A percentile compares a stretch with the other conserved stretches of the same genome.
phyloP scores from a whole-genome alignment of 2,329 filamentous ascomycete species.

The Bertia moriformis region DNA sequence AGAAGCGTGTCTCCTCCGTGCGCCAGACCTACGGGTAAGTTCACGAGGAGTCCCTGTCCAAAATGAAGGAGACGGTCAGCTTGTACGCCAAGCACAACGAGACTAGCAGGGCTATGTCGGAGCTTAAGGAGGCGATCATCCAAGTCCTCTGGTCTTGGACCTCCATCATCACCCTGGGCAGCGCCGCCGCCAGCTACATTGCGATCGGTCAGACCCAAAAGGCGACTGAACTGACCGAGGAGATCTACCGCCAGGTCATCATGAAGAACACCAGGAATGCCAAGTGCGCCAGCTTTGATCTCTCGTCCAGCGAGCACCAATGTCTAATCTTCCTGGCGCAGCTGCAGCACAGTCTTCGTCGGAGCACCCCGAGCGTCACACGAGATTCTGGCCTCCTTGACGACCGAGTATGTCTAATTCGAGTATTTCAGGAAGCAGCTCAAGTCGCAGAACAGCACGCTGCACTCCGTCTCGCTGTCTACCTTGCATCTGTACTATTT shows the following conservation, averaged over 20 bases:
- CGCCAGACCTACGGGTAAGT: slow-evolving; percentile 19
- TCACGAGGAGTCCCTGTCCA: slow-evolving; percentile 19
- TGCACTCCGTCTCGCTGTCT: slow-evolving; percentile 18
- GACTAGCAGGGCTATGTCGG: slow-evolving; percentile 11
- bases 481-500: slow-evolving; percentile 17
- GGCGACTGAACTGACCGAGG: slow-evolving; percentile 16
- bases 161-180: slow-evolving; percentile 9
- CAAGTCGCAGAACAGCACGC: slow-evolving; percentile 16
- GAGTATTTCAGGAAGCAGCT: slow-evolving; percentile 20
- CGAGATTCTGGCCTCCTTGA: slow-evolving; percentile 24
- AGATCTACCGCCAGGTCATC: slow-evolving; percentile 21
- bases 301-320: slow-evolving; percentile 16
- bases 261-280: slow-evolving; percentile 13
- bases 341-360: slow-evolving; percentile 21
- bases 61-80: slow-evolving; percentile 17
- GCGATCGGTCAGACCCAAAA: slow-evolving; percentile 14
- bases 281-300: slow-evolving; percentile 13
- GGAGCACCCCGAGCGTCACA: slow-evolving; percentile 16
- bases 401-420: slow-evolving; percentile 24
- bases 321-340: slow-evolving; percentile 26
- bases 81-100: slow-evolving; percentile 18
- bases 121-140: slow-evolving; percentile 16
- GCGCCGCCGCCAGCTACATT: slow-evolving; percentile 18
- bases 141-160: slow-evolving; percentile 17
- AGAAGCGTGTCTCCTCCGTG: slow-evolving; percentile 12